These are phyloP conservation scores for Penicillium sp. DNA, from an alignment of 2,329 filamentous ascomycete species.

Conservation along the genomic window DNA sequence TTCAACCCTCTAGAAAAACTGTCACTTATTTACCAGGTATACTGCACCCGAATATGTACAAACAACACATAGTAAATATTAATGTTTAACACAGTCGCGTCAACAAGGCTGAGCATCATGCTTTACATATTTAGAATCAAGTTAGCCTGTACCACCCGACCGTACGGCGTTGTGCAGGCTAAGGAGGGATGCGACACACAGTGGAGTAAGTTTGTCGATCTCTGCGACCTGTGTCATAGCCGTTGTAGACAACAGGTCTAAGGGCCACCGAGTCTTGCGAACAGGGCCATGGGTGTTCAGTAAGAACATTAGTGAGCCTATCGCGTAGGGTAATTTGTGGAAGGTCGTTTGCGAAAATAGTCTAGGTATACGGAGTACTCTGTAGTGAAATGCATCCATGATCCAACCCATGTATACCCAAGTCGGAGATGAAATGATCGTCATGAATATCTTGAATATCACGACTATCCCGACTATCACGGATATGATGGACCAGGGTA, in stretches of 20 bases:
- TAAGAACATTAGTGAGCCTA: background rate
- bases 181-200: conserved; percentile 13
- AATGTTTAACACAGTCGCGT: background rate
- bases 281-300: background rate
- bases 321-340: background rate
- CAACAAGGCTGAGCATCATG: background rate
- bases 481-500: background rate
- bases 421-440: background rate
- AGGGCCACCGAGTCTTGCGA: background rate
- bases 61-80: background rate
- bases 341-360: too few relatives aligned
- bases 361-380: too few relatives aligned
- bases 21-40: background rate
- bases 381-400: background rate
- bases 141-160: conserved; percentile 23
- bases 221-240: conserved; percentile 9
- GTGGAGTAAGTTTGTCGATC: conserved; percentile 22
- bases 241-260: background rate
- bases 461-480: background rate
- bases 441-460: background rate
- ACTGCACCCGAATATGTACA: background rate
- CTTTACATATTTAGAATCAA: background rate
- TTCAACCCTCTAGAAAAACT: background rate
- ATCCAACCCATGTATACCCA: background rate
- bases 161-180: conserved; percentile 19